Evolutionary conservation across 2,329 filamentous ascomycete species (phyloP).

Genomic region (Plectosphaerella cucumerina): DNA sequence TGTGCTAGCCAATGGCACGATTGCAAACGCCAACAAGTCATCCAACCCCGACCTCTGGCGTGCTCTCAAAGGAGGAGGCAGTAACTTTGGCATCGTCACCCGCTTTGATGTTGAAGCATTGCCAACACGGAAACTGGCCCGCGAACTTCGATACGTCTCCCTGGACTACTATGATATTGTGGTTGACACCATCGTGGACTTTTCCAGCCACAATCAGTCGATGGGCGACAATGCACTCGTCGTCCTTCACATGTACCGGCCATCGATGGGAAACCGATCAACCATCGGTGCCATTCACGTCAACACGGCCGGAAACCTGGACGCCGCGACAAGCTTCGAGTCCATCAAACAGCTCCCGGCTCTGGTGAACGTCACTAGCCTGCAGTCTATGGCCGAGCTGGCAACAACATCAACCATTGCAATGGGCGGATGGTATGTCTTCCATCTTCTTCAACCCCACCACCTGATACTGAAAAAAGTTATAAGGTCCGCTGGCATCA

Average conservation of each 20-base stretch:
- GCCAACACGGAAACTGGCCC: background rate
- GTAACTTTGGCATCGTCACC: constrained; percentile 1
- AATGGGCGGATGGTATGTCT: background rate
- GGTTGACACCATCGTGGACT: constrained; percentile 18
- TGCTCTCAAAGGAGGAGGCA: constrained; percentile 4
- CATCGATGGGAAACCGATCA: constrained; percentile 6
- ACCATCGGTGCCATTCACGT: constrained; percentile 13
- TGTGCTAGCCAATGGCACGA: constrained; percentile 37
- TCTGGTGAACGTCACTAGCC: background rate
- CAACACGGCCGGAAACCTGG: constrained; percentile 11
- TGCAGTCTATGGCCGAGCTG: background rate
- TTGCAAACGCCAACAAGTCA: constrained; percentile 34
- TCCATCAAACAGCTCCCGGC: constrained; percentile 1
- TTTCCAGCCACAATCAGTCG: constrained; percentile 18
- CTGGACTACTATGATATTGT: constrained; percentile 27
- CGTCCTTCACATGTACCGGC: constrained; percentile 19
- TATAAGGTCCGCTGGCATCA: constrained; percentile 18
- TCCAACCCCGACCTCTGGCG: background rate
- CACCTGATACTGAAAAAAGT: constrained; percentile 15
- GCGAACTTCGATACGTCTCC: constrained; percentile 33
- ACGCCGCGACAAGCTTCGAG: constrained; percentile 1
- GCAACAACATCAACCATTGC: background rate
- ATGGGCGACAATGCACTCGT: constrained; percentile 19
- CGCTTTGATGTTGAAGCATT: constrained; percentile 3
- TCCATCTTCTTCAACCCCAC: too few relatives aligned